These are phyloP conservation scores for Diutina rugosa DNA, from an alignment of 1,139 yeast genomes.

Conservation along the genomic window DNA sequence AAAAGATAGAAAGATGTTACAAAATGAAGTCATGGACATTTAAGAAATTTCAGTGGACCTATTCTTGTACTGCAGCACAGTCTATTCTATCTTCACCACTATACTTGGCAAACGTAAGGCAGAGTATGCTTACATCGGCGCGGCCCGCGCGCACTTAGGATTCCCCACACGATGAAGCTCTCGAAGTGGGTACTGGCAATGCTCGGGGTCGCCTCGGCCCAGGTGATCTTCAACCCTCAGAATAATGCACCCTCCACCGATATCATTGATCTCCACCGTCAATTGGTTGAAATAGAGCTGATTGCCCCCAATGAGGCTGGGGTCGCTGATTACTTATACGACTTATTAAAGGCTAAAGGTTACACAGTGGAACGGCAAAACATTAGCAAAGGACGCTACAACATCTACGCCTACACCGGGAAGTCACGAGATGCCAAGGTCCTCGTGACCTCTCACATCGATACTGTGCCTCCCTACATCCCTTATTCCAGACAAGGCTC, in stretches of 20 bases:
- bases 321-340: slow-evolving; percentile 12
- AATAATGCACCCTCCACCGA: slow-evolving; percentile 3
- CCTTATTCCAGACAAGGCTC: slow-evolving; percentile 38
- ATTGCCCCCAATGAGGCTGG: slow-evolving; percentile 19
- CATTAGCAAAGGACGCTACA: slow-evolving; percentile 21
- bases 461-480: slow-evolving; percentile 59
- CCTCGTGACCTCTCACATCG: slow-evolving; percentile 52
- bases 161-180: not conserved
- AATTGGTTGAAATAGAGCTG: slow-evolving; percentile 23
- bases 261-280: slow-evolving; percentile 17
- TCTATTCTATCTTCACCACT: too few species aligned
- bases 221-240: not conserved
- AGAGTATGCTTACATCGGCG: not conserved
- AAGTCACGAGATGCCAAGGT: slow-evolving; percentile 31
- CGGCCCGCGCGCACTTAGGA: not conserved
- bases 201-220: not conserved
- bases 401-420: slow-evolving; percentile 48
- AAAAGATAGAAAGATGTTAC: too few species aligned
- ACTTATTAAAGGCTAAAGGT: slow-evolving; percentile 22
- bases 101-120: too few species aligned
- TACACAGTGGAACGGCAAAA: slow-evolving; percentile 35
- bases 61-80: too few species aligned
- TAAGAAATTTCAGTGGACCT: too few species aligned
- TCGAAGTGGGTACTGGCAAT: not conserved
- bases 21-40: too few species aligned